Evolutionary conservation across 495 filamentous ascomycete genomes (phyloP), one percentile per base, ranked within the genome.

Genomic region (Beverwykella pulmonaria): DNA sequence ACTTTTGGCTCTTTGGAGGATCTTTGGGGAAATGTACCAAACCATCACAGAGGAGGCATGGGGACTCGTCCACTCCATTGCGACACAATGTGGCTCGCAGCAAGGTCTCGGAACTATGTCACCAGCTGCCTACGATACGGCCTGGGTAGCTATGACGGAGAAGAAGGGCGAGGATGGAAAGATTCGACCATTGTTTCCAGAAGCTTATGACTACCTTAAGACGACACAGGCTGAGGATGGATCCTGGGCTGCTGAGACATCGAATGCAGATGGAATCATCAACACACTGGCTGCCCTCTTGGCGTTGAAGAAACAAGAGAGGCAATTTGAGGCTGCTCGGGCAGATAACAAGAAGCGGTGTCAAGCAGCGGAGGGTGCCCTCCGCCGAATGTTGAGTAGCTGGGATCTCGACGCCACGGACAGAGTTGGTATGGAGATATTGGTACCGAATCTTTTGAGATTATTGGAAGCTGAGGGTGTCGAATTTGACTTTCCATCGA

Each of bases 131-230:
- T 70, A 70, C 41, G 67, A 70, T 52, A 70, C 67, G 7, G 67
- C 67, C 0, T 70, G 67, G 67, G 67, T 65, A 1, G 61, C 67
- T 12, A 70, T 70, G 67, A 59, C 61, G 17, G 54, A 65, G 19
- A 70, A 65, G 52, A 60, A 52, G 15, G 59, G 52, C 20, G 53
- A 53, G 12, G 36, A 55, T 39, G 56, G 61, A 26, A 55, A 23
- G 17, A 25, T 2, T 10, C 17, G 44, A 20, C 53, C 53, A 17
- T 44, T 70, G 10, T 70, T 65, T 25, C 67, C 67, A 26, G 67
- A 70, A 44, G 61, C 61, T 1, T 65, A 55, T 47, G 56, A 65
- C 3, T 70, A 59, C 39, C 54, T 70, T 39, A 61, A 65, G 47
- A n/a, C 23, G 27, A 65, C 56, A 29, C 67, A 70, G 47, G 17